phyloP scores from a whole-genome alignment of 2,329 filamentous ascomycete genomes.

The Aspergillus pseudotamarii region DNA sequence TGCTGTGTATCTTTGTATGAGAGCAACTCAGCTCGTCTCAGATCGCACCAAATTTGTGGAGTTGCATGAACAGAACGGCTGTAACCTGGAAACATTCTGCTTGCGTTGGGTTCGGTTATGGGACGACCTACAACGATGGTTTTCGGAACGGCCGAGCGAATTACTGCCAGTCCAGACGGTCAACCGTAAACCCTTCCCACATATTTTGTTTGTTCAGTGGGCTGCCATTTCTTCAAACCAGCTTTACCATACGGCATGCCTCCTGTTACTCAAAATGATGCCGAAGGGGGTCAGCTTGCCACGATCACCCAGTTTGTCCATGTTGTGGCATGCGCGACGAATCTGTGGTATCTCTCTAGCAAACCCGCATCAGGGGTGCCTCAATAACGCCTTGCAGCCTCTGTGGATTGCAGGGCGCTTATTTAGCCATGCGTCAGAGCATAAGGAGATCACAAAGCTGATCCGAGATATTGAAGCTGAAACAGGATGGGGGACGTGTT shows the following conservation, averaged over 20 bases:
- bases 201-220: constrained; percentile 51
- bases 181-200: constrained; percentile 28
- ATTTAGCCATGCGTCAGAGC: constrained; percentile 55
- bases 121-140: constrained; percentile 55
- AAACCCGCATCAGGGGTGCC: constrained; percentile 58
- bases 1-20: constrained; percentile 59
- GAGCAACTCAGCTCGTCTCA: constrained; percentile 55
- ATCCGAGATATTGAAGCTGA: constrained; percentile 39
- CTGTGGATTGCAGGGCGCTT: constrained; percentile 47
- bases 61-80: constrained; percentile 51
- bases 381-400: constrained; percentile 44
- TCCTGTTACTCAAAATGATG: constrained; percentile 55
- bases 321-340: constrained; percentile 52
- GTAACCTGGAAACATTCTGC: constrained; percentile 44
- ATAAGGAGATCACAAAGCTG: constrained; percentile 46
- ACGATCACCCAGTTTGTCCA: constrained; percentile 33
- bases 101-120: constrained; percentile 53
- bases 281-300: constrained; percentile 45
- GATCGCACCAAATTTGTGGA: constrained; percentile 54
- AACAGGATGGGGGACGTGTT: constrained; percentile 49
- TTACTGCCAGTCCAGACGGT: constrained; percentile 47
- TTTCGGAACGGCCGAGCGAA: constrained; percentile 49
- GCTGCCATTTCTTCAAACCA: constrained; percentile 54
- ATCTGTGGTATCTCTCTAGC: constrained; percentile 56
- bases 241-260: constrained; percentile 59